Conservation (phyloP, 345 rosid species). For the Eucalyptus polyanthemos region DNA sequence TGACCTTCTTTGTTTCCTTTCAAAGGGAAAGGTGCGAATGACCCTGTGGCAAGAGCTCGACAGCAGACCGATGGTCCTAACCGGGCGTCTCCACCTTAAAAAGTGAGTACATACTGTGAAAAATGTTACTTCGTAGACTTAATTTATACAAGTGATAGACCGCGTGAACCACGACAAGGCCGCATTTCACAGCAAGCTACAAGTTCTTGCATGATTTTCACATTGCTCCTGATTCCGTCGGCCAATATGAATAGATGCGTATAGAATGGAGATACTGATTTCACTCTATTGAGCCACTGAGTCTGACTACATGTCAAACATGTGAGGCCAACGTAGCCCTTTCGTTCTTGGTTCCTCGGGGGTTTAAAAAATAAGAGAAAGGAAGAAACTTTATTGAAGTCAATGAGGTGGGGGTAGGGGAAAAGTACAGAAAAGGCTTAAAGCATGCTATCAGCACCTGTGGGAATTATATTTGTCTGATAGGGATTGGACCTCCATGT, state of each 20-base stretch:
- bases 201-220: not conserved
- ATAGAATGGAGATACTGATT: not conserved
- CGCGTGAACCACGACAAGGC: not conserved
- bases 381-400: not conserved
- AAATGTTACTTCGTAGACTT: not conserved
- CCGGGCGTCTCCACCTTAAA: not conserved
- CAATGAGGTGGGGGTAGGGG: not conserved
- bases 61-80: not conserved
- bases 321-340: not conserved
- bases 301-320: not conserved
- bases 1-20: not conserved
- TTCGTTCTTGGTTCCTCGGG: not conserved
- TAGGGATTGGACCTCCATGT: not conserved
- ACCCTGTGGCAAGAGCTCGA: not conserved
- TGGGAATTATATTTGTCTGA: not conserved
- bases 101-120: not conserved
- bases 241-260: not conserved
- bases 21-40: not conserved
- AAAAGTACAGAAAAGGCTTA: not conserved
- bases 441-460: not conserved
- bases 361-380: not conserved
- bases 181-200: not conserved
- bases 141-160: not conserved
- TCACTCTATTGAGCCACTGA: not conserved
- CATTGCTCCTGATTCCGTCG: not conserved